A percentile compares a stretch with the other conserved stretches of the same genome.
Evolutionary conservation across 257 asterid genomes (phyloP).

Genomic region (Rhazya stricta): DNA sequence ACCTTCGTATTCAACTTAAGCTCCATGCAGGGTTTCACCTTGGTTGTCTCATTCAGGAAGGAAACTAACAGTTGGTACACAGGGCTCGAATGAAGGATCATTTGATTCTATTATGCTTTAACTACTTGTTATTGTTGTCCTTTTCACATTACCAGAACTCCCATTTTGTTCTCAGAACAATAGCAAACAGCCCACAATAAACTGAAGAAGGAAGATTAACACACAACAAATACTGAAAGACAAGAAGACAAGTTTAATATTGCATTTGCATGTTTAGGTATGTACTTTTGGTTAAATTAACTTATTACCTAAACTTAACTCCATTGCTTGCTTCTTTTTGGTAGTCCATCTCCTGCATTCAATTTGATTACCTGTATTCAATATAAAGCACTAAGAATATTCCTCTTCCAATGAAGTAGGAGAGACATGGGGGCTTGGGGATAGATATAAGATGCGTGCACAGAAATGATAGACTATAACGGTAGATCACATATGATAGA

Average conservation of each 20-base stretch:
- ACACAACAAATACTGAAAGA: not conserved
- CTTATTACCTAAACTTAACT: constrained; percentile 69
- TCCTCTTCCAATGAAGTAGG: constrained; percentile 34
- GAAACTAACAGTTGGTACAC: not conserved
- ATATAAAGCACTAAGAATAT: constrained; percentile 87
- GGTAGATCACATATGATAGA: not conserved
- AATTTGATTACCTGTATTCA: constrained; percentile 98
- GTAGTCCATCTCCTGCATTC: constrained; percentile 99
- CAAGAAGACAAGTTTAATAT: not conserved
- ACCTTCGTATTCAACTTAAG: not conserved
- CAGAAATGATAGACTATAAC: not conserved
- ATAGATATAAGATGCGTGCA: not conserved
- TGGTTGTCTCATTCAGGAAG: not conserved
- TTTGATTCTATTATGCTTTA: not conserved
- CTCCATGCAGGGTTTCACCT: not conserved
- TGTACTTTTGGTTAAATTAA: not conserved
- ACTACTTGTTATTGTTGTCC: too few relatives aligned
- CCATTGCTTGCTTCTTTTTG: constrained; percentile 81
- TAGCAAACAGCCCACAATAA: not conserved
- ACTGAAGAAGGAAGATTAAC: not conserved
- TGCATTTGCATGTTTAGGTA: not conserved
- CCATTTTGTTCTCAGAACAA: not conserved
- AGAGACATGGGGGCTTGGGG: not conserved
- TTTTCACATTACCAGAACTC: not conserved
- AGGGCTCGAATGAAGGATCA: not conserved